These are phyloP conservation scores for Pichia rugopelliculosa DNA, from an alignment of 805 yeast species.

Conservation along the genomic window DNA sequence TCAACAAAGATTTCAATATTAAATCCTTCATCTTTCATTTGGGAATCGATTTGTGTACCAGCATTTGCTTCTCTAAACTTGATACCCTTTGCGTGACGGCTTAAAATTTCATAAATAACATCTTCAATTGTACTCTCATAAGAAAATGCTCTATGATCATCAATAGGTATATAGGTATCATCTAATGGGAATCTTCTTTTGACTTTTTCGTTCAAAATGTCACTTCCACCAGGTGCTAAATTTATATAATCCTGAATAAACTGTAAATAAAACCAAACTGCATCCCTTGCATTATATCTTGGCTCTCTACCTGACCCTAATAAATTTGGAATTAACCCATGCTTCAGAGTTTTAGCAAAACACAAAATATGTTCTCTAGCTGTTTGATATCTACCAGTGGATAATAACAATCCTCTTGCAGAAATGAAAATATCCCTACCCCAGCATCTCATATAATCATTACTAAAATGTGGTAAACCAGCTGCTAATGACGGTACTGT, in stretches of 20 bases:
- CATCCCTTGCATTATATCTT: slow-evolving; percentile 92
- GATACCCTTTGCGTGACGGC: slow-evolving; percentile 87
- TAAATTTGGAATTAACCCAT: slow-evolving; percentile 90
- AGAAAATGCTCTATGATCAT: slow-evolving; percentile 70
- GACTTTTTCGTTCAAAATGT: slow-evolving; percentile 63
- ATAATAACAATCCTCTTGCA: slow-evolving; percentile 70
- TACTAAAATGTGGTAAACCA: slow-evolving; percentile 90
- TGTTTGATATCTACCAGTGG: slow-evolving; percentile 69
- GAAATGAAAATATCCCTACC: slow-evolving; percentile 94
- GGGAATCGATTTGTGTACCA: slow-evolving; percentile 79
- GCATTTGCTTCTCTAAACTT: slow-evolving; percentile 92
- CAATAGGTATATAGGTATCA: slow-evolving; percentile 64
- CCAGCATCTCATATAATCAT: slow-evolving; percentile 95
- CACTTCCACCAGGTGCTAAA: slow-evolving; percentile 60
- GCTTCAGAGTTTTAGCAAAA: slow-evolving; percentile 87
- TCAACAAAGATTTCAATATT: slow-evolving; percentile 75
- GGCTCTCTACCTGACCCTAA: slow-evolving; percentile 92
- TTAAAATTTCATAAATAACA: slow-evolving; percentile 69
- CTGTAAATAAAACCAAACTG: slow-evolving; percentile 91
- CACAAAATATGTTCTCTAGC: slow-evolving; percentile 78
- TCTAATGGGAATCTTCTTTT: slow-evolving; percentile 76
- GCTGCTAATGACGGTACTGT: slow-evolving; percentile 81
- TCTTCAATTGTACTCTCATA: slow-evolving; percentile 67
- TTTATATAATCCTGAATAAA: slow-evolving; percentile 76
- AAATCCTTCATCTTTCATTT: slow-evolving; percentile 90